Evolutionary conservation across 768 basidiomycete species (phyloP), one percentile per base, ranked within the genome.

Genomic region (Zangia roseola): DNA sequence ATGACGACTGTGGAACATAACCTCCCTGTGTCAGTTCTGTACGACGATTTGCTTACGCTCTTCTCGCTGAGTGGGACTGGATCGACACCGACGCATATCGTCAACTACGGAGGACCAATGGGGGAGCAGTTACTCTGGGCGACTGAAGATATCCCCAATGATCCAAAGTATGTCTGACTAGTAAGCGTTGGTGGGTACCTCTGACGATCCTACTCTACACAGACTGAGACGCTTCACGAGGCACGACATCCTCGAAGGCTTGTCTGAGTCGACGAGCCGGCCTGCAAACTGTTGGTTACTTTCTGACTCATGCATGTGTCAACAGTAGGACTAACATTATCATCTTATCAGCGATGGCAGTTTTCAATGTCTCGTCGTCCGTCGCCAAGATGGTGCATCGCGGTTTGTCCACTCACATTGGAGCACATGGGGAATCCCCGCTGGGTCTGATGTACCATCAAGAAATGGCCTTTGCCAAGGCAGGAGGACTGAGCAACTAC

Each of bases 1-100:
- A 88, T 87, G 86, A 86, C 86, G 2, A 87, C 86, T 2, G 68
- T 88, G 10, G 86, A 88, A 61, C 86, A 88, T 55, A 72, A 84
- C 19, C 62, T 88, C 33, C 87, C 87, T 6, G 71, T 86, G 1
- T 79, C 87, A 1, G 65, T 66, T 10, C 70, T 88, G 4, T 88
- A 82, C 55, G 84, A 87, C 19, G 87, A 88, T 54, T 70, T 88
- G 40, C 57, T 83, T 21, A 82, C 71, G 0, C 69, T 89, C 12
- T 88, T 74, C 57, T 79, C 80, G 6, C 46, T 71, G 59, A 88
- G 86, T 58, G 87, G 87, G 5, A 87, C 87, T 12, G 85, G 82
- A 12, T 72, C 78, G 23, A 87, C 86, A 0, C 87, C 87, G 3
- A 89, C 87, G 0, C 87, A 88, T 53, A 67, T 88, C 25, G 87